A percentile compares a stretch with the other conserved stretches of the same genome.
phyloP scores from a whole-genome alignment of 768 basidiomycete species.

The Amanita muscaria region DNA sequence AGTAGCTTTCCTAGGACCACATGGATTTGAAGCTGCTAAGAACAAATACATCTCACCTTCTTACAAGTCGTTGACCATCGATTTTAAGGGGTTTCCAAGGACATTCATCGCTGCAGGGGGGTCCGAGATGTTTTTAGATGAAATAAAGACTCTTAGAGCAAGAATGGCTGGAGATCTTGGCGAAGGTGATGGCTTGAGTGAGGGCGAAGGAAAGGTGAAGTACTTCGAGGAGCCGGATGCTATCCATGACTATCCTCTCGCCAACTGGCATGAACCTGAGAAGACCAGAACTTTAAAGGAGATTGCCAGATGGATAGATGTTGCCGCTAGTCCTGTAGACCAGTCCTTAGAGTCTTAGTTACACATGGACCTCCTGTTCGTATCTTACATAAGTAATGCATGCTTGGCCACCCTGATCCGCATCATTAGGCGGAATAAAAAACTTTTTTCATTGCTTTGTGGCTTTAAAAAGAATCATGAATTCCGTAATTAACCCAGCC shows the following conservation, averaged over 20 bases:
- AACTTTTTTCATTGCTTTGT: too few relatives aligned
- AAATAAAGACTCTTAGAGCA: constrained; percentile 27
- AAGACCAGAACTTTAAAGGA: constrained; percentile 3
- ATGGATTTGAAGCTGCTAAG: constrained; percentile 27
- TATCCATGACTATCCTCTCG: constrained; percentile 18
- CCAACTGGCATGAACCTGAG: constrained; percentile 35
- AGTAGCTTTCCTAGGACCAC: constrained; percentile 29
- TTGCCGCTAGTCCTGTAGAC: too few relatives aligned
- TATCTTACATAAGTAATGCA: too few relatives aligned
- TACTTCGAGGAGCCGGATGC: constrained; percentile 7
- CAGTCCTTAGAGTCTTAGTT: too few relatives aligned
- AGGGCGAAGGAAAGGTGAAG: constrained; percentile 16
- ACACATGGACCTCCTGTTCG: too few relatives aligned
- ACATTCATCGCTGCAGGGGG: constrained; percentile 41
- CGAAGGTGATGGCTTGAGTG: constrained; percentile 16
- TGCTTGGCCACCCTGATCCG: too few relatives aligned
- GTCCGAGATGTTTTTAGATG: constrained; percentile 30
- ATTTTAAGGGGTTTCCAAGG: constrained; percentile 42
- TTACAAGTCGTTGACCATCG: constrained; percentile 20
- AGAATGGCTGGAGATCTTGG: constrained; percentile 37
- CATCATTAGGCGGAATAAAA: too few relatives aligned
- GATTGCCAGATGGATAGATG: constrained; percentile 1
- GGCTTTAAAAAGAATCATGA: too few relatives aligned
- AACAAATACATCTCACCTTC: constrained; percentile 44
- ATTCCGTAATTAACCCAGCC: too few relatives aligned